Base-by-base conservation (phyloP, 345 rosid genomes). In the Heritiera littoralis region DNA sequence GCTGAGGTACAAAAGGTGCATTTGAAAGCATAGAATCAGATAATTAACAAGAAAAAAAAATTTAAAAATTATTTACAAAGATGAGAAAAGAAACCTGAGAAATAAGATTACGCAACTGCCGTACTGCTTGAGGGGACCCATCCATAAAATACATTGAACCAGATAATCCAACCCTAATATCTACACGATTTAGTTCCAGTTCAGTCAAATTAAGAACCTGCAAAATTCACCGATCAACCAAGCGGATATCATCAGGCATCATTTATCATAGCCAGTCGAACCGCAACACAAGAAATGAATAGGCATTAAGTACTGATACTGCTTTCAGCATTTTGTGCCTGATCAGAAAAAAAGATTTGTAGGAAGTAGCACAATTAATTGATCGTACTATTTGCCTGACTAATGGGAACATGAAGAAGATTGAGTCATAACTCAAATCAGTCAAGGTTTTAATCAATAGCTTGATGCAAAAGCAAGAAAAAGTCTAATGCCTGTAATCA, bases 161-260 rank as follows among this genome's bases (percentile, higher is more conserved):
- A 32, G 99, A 94, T 80, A 94, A 86, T 71, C 99, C 99, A 78
- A 96, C 99, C 85, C 94, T 88, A 82, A 94, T 89, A 84, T 96
- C 98, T 80, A 94, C 97, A 66, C 97, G 90, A 84, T 91, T 92
- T 67, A 96, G 84, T 81, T 96, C 97, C 80, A 91, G 91, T 80
- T 94, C 99, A 76, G 98, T 94, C 90, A 94, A 85, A 86, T 96
- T 96, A 75, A 96, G 86, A 59, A 96, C 94, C 99, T 96, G 90
- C 70, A 83, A 78, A 28, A 40, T 46, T 40, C 66, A 66, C 67
- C 74, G 77, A 83, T 79, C 72, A 80, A 63, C 72, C 59, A 58
- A 66, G 30, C 76, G 38, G 80, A 80, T 40, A 73, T 63, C 48
- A 66, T 52, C 49, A 40, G n/a, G 61, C 30, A 68, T 20, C 55